Base-by-base conservation (phyloP, 352 stramenopile genomes). In the Elongisporangium undulatum region DNA sequence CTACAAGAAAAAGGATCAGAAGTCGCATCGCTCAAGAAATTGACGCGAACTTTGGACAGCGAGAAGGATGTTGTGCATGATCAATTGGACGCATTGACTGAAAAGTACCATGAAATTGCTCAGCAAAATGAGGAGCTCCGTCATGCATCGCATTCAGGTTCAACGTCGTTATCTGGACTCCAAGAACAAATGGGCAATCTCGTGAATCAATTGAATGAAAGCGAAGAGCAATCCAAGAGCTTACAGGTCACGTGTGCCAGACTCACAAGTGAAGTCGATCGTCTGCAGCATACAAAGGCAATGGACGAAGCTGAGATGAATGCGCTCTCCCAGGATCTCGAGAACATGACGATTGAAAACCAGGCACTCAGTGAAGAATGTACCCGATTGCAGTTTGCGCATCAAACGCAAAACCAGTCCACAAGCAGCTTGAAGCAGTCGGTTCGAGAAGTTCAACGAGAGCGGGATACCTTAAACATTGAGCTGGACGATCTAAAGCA, bases 321-420 rank as follows among this genome's bases (percentile, higher is more conserved):
- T 2, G 85, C 85, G 26, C 72, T 95, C 1, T 64, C 72, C 10
- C 83, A 92, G 64, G 85, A 95, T 56, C 64, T 95, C 38, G 83
- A 95, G 55, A 92, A 95, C 59, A 95, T 95, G 85, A 95, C 83
- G 10, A 69, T 93, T 20, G 85, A 95, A 48, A 95, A 95, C 53
- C 85, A 95, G 56, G 79, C 79, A 22, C 72, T 95, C n/a, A 90
- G 77, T 52, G 83, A 92, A 62, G 85, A 95, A 41, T 93, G 83
- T 53, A 77, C 69, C 6, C 71, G 80, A 0, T 60, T 93, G 17
- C 82, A 92, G 69, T 75, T 68, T 48, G 62, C 71, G 2, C 67
- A 87, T 2, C 74, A 87, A 9, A 77, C 70, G 2, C 72, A 74
- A 45, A 81, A 72, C 7, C 74, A 89, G 38, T 89, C 79, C 0